phyloP scores from a whole-genome alignment of 352 stramenopile genomes.

The Plasmopara viticola region DNA sequence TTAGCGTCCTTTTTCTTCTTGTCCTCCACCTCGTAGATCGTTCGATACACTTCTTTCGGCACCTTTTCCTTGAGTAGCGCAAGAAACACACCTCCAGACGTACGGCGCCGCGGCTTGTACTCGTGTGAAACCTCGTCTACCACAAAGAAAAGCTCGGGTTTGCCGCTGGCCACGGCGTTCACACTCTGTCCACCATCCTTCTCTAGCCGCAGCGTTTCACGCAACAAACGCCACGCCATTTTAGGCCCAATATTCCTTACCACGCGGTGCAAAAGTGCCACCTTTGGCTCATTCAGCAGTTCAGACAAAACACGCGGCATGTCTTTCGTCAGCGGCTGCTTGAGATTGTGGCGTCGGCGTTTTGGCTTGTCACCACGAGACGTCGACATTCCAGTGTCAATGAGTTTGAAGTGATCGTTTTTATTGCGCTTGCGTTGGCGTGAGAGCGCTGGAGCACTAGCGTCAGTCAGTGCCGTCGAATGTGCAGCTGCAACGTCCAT shows the following conservation, averaged over 20 bases:
- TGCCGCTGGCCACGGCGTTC: constrained; percentile 42
- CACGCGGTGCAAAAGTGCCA: constrained; percentile 63
- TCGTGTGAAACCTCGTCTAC: constrained; percentile 30
- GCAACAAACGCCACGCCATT: constrained; percentile 50
- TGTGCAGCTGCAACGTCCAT: constrained; percentile 6
- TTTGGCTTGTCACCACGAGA: constrained; percentile 12
- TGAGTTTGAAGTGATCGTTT: constrained; percentile 3
- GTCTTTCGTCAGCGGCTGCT: constrained; percentile 42
- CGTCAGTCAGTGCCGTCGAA: constrained; percentile 4
- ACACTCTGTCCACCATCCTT: constrained; percentile 49
- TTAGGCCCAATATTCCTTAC: constrained; percentile 60
- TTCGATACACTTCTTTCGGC: constrained; percentile 57
- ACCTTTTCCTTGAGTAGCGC: constrained; percentile 58
- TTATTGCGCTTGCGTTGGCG: constrained; percentile 7
- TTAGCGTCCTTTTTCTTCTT: constrained; percentile 69
- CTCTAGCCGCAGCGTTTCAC: constrained; percentile 61
- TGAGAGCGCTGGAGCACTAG: constrained; percentile 2
- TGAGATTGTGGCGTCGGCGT: constrained; percentile 28
- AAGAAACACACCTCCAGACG: constrained; percentile 67
- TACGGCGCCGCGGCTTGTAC: constrained; percentile 47
- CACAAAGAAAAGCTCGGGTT: constrained; percentile 44
- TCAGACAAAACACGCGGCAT: constrained; percentile 53
- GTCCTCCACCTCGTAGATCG: constrained; percentile 73
- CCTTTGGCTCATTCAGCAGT: constrained; percentile 59
- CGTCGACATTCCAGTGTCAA: constrained; percentile 5